Base-by-base conservation (phyloP, 1,139 yeast species). In the Kodamaea fungicola region DNA sequence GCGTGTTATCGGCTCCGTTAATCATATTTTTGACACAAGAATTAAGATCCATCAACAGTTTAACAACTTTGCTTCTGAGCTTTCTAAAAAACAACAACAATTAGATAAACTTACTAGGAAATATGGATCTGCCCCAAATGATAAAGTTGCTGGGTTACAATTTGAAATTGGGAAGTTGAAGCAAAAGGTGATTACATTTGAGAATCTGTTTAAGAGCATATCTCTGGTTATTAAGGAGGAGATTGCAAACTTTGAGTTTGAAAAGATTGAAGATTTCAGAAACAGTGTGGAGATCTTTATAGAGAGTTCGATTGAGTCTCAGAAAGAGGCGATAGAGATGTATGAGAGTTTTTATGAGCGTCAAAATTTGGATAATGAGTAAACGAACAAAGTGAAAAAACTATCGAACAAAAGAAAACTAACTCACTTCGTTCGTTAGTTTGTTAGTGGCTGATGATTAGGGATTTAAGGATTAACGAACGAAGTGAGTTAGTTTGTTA, bases 231-330 rank as follows among this genome's bases (percentile, higher is more conserved):
- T 92, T 36, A 83, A 78, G 52, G 57, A 60, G 29, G 97, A 92
- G 53, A 63, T 92, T 34, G 76, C 74, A 16, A 63, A 57, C 26
- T 87, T 90, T 56, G 96, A 88, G 55, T 67, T 69, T 33, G 94
- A 83, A 40, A 86, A 83, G 52, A 76, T 89, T 34, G 80, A 77
- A 34, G 98, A 92, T 53, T 89, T 94, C 61, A 76, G 96, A 53
- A 86, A 87, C 53, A 78, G 90, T 45, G 88, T 92, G 41, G 99
- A 92, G 61, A 82, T 90, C 16, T 90, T 81, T 51, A 74, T 95
- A 54, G 98, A 94, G 59, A 80, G 94, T 42, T 80, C 95, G 19
- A 86, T 90, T 35, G 98, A 92, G 61, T 76, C 92, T 12, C 98
- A 92, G 59, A 94, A 92, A 64, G 97, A 89, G 58, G 81, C 92